Percentiles rank a stretch among this genome's conserved stretches.
Conservation (phyloP, 371 early-diverging fungal species). For the Racocetra persica region DNA sequence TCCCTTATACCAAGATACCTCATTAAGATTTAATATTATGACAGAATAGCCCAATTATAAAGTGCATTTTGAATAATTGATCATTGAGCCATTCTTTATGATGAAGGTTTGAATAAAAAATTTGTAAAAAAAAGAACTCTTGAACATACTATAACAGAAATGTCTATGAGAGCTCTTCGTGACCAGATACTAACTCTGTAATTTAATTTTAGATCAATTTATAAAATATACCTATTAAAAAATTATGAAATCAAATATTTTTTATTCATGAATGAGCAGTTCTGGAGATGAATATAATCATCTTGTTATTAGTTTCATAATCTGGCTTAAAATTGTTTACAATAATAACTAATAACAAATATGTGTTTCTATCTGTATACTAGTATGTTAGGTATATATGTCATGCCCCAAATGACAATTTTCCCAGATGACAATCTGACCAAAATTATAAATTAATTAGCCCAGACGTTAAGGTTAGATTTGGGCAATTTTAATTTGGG, state of each 20-base stretch:
- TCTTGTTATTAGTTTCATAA: conserved; percentile 33
- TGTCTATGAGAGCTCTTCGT: conserved; percentile 15
- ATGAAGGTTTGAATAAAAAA: neutral
- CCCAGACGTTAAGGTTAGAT: no score
- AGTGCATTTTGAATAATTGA: conserved; percentile 29
- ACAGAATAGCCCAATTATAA: conserved; percentile 32
- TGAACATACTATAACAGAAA: conserved; percentile 11
- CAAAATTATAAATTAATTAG: no score
- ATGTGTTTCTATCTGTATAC: neutral
- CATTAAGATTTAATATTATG: conserved; percentile 35
- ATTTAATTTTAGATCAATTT: neutral
- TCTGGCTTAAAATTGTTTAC: conserved; percentile 26
- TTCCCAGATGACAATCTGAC: no score
- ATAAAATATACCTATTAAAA: neutral
- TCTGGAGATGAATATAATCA: conserved; percentile 39
- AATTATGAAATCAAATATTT: neutral
- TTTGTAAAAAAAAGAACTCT: neutral
- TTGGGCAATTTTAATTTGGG: no score
- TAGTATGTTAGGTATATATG: conserved; percentile 33
- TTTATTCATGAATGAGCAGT: conserved; percentile 24
- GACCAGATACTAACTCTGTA: conserved; percentile 37
- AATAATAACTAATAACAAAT: neutral
- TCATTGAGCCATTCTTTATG: conserved; percentile 35
- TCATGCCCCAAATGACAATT: no score
- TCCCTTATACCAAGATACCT: conserved; percentile 40